A percentile compares a stretch with the other conserved stretches of the same genome.
phyloP scores from a whole-genome alignment of 2,329 filamentous ascomycete genomes.

The Rhynchosporium agropyri region DNA sequence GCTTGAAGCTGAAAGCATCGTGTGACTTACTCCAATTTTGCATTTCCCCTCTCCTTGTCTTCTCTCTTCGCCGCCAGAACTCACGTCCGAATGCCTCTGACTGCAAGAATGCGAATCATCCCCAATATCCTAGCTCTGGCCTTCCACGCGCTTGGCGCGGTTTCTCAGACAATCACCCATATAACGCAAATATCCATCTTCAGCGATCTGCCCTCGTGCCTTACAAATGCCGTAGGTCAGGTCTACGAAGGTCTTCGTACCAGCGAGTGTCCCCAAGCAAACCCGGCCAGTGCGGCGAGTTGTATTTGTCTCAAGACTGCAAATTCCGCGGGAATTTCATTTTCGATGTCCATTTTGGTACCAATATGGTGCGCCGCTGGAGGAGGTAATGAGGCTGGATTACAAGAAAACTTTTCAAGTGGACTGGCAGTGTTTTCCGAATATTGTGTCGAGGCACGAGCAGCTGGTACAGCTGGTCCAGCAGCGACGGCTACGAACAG shows the following conservation, averaged over 20 bases:
- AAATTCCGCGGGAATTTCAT: neutral
- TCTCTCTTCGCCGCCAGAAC: too few relatives aligned
- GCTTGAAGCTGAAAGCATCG: neutral
- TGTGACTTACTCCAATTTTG: neutral
- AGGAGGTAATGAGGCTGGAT: neutral
- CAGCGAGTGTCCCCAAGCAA: slow-evolving; percentile 15
- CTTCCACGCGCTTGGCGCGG: neutral
- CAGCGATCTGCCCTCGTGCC: slow-evolving; percentile 8
- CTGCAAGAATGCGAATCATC: neutral
- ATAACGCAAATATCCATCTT: slow-evolving; percentile 17
- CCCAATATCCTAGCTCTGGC: neutral
- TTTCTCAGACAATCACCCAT: slow-evolving; percentile 15
- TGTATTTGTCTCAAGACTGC: slow-evolving; percentile 12
- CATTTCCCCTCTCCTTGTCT: neutral
- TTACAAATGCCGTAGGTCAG: slow-evolving; percentile 4
- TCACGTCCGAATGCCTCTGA: neutral
- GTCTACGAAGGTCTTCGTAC: slow-evolving; percentile 2
- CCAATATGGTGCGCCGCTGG: slow-evolving; percentile 4
- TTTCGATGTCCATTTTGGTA: slow-evolving; percentile 3
- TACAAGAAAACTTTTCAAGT: slow-evolving; percentile 8
- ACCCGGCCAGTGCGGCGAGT: slow-evolving; percentile 10
- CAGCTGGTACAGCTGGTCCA: neutral
- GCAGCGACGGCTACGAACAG: neutral
- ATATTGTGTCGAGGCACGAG: slow-evolving; percentile 10
- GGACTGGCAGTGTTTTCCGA: slow-evolving; percentile 14